A percentile compares a stretch with the other conserved stretches of the same genome.
These are phyloP conservation scores for Kazachstania taianensis DNA, from an alignment of 805 yeast genomes.

Conservation along the genomic window DNA sequence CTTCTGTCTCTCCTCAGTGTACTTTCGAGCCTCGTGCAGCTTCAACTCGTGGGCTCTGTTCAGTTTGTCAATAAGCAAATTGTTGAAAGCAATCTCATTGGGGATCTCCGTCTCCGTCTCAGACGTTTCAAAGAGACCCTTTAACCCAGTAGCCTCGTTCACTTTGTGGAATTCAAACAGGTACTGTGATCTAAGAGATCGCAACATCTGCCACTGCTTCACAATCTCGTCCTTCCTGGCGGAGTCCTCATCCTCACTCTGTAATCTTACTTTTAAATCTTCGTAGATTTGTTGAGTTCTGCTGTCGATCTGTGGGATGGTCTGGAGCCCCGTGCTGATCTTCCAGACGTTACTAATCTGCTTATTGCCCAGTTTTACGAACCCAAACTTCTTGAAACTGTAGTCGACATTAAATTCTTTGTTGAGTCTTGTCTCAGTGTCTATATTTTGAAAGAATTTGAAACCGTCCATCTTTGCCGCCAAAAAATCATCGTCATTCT, in stretches of 20 bases:
- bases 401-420: constrained; percentile 5
- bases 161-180: constrained; percentile 32
- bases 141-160: constrained; percentile 29
- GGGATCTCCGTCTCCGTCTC: constrained; percentile 11
- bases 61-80: constrained; percentile 8
- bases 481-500: constrained; percentile 12
- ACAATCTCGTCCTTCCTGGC: constrained; percentile 15
- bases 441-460: constrained; percentile 13
- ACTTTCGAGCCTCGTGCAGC: constrained; percentile 17
- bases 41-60: constrained; percentile 13
- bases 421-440: not conserved
- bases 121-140: constrained; percentile 30
- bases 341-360: constrained; percentile 31
- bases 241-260: constrained; percentile 5
- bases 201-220: constrained; percentile 35
- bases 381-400: constrained; percentile 24
- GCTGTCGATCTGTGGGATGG: constrained; percentile 15
- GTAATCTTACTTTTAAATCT: constrained; percentile 10
- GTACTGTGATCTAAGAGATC: constrained; percentile 31
- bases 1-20: constrained; percentile 8
- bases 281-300: constrained; percentile 19
- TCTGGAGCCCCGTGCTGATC: constrained; percentile 31
- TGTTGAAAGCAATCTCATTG: constrained; percentile 5
- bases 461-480: constrained; percentile 18
- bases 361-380: constrained; percentile 26